These are phyloP conservation scores for Lipomyces japonicus DNA, from an alignment of 805 yeast genomes.

Conservation along the genomic window DNA sequence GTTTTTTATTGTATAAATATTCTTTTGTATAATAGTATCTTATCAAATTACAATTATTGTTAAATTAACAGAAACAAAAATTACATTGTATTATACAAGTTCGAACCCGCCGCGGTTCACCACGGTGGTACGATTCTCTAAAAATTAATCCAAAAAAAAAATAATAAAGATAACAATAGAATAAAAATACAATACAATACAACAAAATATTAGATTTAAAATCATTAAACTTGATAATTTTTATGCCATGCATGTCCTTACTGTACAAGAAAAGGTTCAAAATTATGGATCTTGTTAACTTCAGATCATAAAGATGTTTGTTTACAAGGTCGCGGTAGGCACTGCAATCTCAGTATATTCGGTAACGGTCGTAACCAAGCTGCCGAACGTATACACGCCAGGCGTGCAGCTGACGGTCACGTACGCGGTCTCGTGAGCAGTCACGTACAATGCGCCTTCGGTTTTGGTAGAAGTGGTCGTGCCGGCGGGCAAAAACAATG, in stretches of 20 bases:
- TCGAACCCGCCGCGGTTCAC: background rate
- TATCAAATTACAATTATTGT: no score
- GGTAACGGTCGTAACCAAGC: constrained; percentile 14
- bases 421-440: constrained; percentile 8
- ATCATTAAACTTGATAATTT: no score
- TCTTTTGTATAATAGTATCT: no score
- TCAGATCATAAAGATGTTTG: no score
- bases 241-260: no score
- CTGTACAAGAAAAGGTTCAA: no score
- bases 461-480: constrained; percentile 24
- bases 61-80: constrained; percentile 1
- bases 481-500: constrained; percentile 1
- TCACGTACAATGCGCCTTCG: background rate
- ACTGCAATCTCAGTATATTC: constrained; percentile 33
- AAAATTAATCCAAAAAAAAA: background rate
- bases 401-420: constrained; percentile 16
- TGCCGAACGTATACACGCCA: constrained; percentile 13
- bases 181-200: background rate
- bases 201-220: no score
- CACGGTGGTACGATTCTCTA: background rate
- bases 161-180: background rate
- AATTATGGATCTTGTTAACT: no score
- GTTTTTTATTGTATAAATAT: no score
- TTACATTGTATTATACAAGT: background rate
- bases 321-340: constrained; percentile 42